phyloP scores from a whole-genome alignment of 768 basidiomycete genomes.

The Tricholoma sp. region DNA sequence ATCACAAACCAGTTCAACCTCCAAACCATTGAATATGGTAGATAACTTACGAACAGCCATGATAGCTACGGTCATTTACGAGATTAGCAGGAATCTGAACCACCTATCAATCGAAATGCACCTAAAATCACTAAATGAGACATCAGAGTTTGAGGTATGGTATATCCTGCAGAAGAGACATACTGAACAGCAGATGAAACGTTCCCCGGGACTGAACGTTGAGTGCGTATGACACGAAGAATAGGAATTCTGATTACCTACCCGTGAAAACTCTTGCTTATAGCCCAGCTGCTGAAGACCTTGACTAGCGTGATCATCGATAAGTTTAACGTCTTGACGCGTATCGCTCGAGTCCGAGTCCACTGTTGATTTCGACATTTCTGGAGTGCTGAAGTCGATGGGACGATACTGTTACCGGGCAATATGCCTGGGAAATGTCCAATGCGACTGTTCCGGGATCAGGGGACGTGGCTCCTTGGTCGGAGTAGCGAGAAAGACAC shows the following conservation, averaged over 20 bases:
- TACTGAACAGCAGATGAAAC: slow-evolving; percentile 51
- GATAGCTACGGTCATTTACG: slow-evolving; percentile 34
- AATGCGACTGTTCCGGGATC: too few species aligned
- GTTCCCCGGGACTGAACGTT: slow-evolving; percentile 40
- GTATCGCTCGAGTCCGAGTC: too few species aligned
- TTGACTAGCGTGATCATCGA: slow-evolving; percentile 16
- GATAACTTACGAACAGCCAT: slow-evolving; percentile 53
- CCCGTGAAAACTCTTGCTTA: slow-evolving; percentile 49
- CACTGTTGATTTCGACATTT: neutral
- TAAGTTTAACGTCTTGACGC: too few species aligned
- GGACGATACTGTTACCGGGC: too few species aligned
- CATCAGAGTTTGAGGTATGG: neutral
- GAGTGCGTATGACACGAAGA: neutral
- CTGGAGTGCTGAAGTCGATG: neutral
- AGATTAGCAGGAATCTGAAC: slow-evolving; percentile 3
- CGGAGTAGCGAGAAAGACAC: too few species aligned
- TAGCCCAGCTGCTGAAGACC: slow-evolving; percentile 51
- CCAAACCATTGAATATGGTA: neutral
- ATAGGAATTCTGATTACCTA: slow-evolving; percentile 14
- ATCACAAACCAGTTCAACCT: neutral
- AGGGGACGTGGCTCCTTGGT: too few species aligned
- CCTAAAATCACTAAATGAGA: slow-evolving; percentile 41
- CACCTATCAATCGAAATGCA: slow-evolving; percentile 16
- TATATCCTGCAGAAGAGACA: slow-evolving; percentile 12
- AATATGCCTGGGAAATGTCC: too few species aligned